Percentiles rank a stretch among this genome's conserved stretches.
phyloP scores from a whole-genome alignment of 2,329 filamentous ascomycete genomes.

The Trichophaea hybrida region DNA sequence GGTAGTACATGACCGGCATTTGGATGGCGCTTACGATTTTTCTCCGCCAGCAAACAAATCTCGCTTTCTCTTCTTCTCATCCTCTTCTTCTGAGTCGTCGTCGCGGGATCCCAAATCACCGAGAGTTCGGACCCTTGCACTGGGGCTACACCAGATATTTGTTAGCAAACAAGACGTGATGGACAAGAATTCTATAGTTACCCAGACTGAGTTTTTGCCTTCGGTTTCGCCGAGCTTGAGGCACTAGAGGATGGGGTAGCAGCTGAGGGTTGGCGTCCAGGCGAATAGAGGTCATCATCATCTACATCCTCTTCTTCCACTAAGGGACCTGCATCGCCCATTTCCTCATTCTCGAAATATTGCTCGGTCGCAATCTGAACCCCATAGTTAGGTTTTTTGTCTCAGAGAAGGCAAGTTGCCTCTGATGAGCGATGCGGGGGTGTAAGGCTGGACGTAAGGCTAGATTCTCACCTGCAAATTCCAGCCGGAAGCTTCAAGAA shows the following conservation, averaged over 20 bases:
- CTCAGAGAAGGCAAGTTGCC: background rate
- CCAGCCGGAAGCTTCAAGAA: slow-evolving; percentile 52
- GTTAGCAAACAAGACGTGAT: slow-evolving; percentile 10
- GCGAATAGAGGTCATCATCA: slow-evolving; percentile 5
- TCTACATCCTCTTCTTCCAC: slow-evolving; percentile 37
- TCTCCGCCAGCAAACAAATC: slow-evolving; percentile 75
- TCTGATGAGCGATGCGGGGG: slow-evolving; percentile 31
- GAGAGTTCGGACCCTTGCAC: slow-evolving; percentile 22
- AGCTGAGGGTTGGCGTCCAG: slow-evolving; percentile 13
- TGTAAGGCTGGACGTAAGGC: too few relatives aligned
- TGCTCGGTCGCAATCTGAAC: slow-evolving; percentile 46
- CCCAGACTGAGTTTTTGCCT: background rate
- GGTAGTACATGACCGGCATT: background rate
- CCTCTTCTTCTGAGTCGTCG: slow-evolving; percentile 39
- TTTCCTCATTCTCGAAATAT: slow-evolving; percentile 35
- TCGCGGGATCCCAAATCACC: slow-evolving; percentile 28
- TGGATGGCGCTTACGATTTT: slow-evolving; percentile 47
- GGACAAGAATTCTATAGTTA: slow-evolving; percentile 4
- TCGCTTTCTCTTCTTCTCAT: slow-evolving; percentile 37
- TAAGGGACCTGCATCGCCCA: slow-evolving; percentile 36
- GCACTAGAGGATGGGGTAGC: slow-evolving; percentile 4
- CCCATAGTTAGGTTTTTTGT: background rate
- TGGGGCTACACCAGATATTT: background rate
- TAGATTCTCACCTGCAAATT: slow-evolving; percentile 39
- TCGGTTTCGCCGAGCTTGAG: background rate